Evolutionary conservation across 179 eudicot species (phyloP).

Genomic region (Actinidia chinensis): DNA sequence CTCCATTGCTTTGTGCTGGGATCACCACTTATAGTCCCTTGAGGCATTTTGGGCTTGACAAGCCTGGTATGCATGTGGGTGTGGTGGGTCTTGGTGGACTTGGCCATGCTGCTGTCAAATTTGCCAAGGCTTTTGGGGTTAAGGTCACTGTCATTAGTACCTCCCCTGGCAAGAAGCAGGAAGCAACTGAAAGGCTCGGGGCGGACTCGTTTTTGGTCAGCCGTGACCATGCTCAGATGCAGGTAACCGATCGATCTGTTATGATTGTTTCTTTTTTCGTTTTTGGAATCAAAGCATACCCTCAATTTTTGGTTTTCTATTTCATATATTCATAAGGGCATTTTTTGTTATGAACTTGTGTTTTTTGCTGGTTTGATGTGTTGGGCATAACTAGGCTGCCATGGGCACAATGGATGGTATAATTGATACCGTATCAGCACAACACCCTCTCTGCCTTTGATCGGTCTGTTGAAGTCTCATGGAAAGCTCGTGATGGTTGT

Average conservation of each 20-base stretch:
- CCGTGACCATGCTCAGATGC: slow-evolving; percentile 18
- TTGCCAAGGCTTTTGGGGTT: slow-evolving; percentile 32
- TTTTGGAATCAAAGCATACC: too few relatives aligned
- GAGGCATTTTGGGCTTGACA: slow-evolving; percentile 26
- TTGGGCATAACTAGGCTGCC: slow-evolving; percentile 7
- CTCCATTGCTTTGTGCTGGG: slow-evolving; percentile 39
- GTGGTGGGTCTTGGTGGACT: slow-evolving; percentile 35
- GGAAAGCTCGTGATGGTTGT: slow-evolving; percentile 14
- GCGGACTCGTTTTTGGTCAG: slow-evolving; percentile 32
- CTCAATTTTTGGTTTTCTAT: too few relatives aligned
- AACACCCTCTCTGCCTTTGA: slow-evolving; percentile 7
- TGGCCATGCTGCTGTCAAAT: slow-evolving; percentile 31
- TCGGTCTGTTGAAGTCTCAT: slow-evolving; percentile 13
- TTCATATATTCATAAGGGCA: too few relatives aligned
- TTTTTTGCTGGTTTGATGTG: background rate
- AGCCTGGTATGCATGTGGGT: slow-evolving; percentile 26
- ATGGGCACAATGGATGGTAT: slow-evolving; percentile 22
- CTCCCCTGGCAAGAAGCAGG: slow-evolving; percentile 26
- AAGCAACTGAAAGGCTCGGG: slow-evolving; percentile 24
- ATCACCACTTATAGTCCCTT: slow-evolving; percentile 36
- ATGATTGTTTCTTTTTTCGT: too few relatives aligned
- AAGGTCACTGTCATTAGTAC: slow-evolving; percentile 35
- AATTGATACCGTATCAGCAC: slow-evolving; percentile 9
- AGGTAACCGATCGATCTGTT: slow-evolving; percentile 4
- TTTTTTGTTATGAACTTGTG: too few relatives aligned